These are phyloP conservation scores for Pseudognaphalium luteoalbum DNA, from an alignment of 129 eudicot species.

Conservation along the genomic window DNA sequence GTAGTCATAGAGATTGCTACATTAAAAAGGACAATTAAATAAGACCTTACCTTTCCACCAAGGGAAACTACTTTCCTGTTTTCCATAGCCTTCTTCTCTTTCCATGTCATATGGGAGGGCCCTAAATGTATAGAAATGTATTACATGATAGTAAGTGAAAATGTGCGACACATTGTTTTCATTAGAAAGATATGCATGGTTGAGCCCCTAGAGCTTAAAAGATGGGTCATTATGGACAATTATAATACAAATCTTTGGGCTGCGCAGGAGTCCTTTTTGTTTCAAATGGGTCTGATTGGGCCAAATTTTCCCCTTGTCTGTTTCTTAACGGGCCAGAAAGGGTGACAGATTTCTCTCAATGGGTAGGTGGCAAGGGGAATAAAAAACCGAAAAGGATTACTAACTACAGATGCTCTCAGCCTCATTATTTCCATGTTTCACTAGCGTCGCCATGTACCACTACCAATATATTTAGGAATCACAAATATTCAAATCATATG, in stretches of 20 bases:
- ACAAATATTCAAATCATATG: too few relatives aligned
- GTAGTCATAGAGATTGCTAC: not conserved
- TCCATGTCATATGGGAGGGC: conserved; percentile 82
- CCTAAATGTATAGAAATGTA: conserved; percentile 40
- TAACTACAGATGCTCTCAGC: too few relatives aligned
- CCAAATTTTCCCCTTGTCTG: not conserved
- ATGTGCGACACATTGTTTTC: not conserved
- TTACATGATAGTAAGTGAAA: not conserved
- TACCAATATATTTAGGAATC: too few relatives aligned
- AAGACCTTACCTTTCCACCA: conserved; percentile 73
- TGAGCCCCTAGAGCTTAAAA: not conserved
- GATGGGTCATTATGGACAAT: not conserved
- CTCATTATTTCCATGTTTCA: too few relatives aligned
- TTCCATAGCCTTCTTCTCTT: conserved; percentile 80
- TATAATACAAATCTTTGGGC: not conserved
- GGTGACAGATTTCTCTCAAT: not conserved
- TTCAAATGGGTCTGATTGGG: not conserved
- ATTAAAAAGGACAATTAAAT: not conserved
- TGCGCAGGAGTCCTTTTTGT: not conserved
- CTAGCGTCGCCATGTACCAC: too few relatives aligned
- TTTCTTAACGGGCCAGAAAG: not conserved
- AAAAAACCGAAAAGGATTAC: too few relatives aligned
- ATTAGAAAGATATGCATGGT: not conserved
- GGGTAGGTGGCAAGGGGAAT: not conserved
- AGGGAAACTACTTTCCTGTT: conserved; percentile 77